Conservation (phyloP, 371 early-diverging fungal genomes). For the Catenaria anguillulae region DNA sequence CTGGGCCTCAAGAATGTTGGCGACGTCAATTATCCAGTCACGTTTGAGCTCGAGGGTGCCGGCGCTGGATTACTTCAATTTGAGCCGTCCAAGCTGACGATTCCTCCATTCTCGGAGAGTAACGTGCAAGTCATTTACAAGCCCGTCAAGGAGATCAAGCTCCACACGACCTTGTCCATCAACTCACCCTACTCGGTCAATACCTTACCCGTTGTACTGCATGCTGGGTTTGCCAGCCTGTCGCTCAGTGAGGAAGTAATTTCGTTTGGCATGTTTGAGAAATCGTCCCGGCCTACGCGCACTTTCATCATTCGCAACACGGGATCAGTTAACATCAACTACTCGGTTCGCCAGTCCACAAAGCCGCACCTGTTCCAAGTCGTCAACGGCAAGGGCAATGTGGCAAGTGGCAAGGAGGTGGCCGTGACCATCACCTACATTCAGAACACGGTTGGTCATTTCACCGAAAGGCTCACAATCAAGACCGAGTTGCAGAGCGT, state of each 20-base stretch:
- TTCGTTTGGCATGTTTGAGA: conserved; percentile 43
- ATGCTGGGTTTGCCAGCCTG: conserved; percentile 30
- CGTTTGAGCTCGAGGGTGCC: conserved; percentile 29
- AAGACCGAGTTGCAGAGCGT: conserved; percentile 33
- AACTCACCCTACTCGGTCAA: conserved; percentile 37
- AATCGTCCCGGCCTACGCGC: conserved; percentile 21
- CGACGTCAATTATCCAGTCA: conserved; percentile 41
- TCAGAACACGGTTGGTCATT: conserved; percentile 24
- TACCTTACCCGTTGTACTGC: conserved; percentile 29
- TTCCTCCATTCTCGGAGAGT: conserved; percentile 34
- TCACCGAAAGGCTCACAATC: conserved; percentile 25
- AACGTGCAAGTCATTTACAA: conserved; percentile 26
- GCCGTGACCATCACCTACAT: conserved; percentile 24
- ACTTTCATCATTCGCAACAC: conserved; percentile 23
- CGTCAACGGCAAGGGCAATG: conserved; percentile 21
- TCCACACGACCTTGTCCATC: conserved; percentile 22
- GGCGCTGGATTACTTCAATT: conserved; percentile 27
- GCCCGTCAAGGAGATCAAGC: conserved; percentile 25
- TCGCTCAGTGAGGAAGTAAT: conserved; percentile 24
- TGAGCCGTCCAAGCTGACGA: conserved; percentile 26
- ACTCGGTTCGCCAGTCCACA: conserved; percentile 18
- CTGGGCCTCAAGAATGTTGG: conserved; percentile 39
- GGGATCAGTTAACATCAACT: conserved; percentile 34
- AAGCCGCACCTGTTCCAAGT: conserved; percentile 31
- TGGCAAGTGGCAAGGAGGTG: conserved; percentile 19